A percentile compares a stretch with the other conserved stretches of the same genome.
Conservation (phyloP, 345 rosid species). For the Murraya koenigii region DNA sequence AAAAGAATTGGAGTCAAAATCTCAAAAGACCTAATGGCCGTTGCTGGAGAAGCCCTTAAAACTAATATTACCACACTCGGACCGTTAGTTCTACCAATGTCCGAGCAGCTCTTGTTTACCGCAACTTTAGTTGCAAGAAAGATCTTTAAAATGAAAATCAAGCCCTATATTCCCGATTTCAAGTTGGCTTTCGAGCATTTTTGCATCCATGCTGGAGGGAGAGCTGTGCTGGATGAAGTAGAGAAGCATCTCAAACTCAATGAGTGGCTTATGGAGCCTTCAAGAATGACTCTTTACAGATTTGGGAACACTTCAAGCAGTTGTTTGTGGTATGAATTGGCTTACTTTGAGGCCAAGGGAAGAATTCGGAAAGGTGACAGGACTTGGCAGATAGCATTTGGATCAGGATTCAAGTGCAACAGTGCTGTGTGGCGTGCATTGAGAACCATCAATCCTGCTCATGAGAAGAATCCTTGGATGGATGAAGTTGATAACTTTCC, state of each 20-base stretch:
- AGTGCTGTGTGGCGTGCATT: slow-evolving; percentile 59
- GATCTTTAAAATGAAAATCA: slow-evolving; percentile 38
- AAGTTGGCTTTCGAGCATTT: slow-evolving; percentile 75
- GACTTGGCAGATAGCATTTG: slow-evolving; percentile 72
- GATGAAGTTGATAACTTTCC: slow-evolving; percentile 49
- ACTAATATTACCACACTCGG: slow-evolving; percentile 63
- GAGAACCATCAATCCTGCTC: slow-evolving; percentile 35
- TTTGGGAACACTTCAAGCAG: slow-evolving; percentile 74
- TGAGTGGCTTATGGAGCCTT: slow-evolving; percentile 74
- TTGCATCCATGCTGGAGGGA: slow-evolving; percentile 70
- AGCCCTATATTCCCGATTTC: slow-evolving; percentile 62
- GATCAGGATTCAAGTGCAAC: slow-evolving; percentile 79
- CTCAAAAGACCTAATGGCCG: slow-evolving; percentile 54
- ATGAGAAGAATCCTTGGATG: slow-evolving; percentile 56
- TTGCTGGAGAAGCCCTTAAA: slow-evolving; percentile 66
- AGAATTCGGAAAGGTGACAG: slow-evolving; percentile 60
- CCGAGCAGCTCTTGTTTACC: slow-evolving; percentile 52
- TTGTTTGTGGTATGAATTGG: slow-evolving; percentile 74
- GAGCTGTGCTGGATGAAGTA: slow-evolving; percentile 59
- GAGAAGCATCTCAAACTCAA: slow-evolving; percentile 55
- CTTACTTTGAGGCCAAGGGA: slow-evolving; percentile 65
- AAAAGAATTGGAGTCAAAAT: slow-evolving; percentile 42
- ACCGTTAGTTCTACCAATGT: slow-evolving; percentile 60
- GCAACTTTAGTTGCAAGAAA: slow-evolving; percentile 37
- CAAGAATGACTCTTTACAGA: slow-evolving; percentile 69